Base-by-base conservation (phyloP, 2,329 filamentous ascomycete species). In the Trichoderma hamatum region DNA sequence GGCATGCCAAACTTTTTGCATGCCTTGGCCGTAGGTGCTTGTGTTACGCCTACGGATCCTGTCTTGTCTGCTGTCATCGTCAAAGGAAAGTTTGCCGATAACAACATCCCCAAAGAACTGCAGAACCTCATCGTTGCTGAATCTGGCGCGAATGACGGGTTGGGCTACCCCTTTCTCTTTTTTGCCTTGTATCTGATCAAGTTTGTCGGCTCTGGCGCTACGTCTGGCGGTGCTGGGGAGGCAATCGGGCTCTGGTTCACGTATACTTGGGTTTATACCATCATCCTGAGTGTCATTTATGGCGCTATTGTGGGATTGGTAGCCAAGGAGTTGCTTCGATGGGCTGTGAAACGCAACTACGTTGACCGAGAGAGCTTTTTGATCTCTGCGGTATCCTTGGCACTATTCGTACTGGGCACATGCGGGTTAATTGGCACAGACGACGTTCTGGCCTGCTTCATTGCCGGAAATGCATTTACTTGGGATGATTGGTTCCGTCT, bases 401-500 rank as follows among this genome's bases (percentile, higher is more conserved):
- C 93, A 76, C 85, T 97, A 7, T 97, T 97, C 76, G 92, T 97
- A 65, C 86, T 93, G 0, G 94, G 94, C 0, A 97, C 93, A 0
- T 94, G 92, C 71, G 94, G 94, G 1, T 86, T 97, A 84, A 86
- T 97, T 60, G 94, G 93, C 1, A 95, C 90, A 43, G 94, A 97
- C 76, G 94, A 97, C 75, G 91, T 97, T 0, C 84, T 97, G 7
- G 94, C 94, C 1, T 97, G 93, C 80, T 97, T 97, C 76, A 90
- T 97, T 73, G 94, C 94, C 2, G 94, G 94, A 1, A 97, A 97
- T 75, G 88, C 88, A 1, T 97, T 97, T 73, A 97, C 93, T 0
- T 95, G 93, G 89, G 94, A 97, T 77, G 93, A 97, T 79, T 96
- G 93, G 93, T 97, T 97, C 80, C 90, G 94, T 0, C 83, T 95